Evolutionary conservation across 2,329 filamentous ascomycete genomes (phyloP), one percentile per base, ranked within the genome.

Genomic region (Trichophyton simii): DNA sequence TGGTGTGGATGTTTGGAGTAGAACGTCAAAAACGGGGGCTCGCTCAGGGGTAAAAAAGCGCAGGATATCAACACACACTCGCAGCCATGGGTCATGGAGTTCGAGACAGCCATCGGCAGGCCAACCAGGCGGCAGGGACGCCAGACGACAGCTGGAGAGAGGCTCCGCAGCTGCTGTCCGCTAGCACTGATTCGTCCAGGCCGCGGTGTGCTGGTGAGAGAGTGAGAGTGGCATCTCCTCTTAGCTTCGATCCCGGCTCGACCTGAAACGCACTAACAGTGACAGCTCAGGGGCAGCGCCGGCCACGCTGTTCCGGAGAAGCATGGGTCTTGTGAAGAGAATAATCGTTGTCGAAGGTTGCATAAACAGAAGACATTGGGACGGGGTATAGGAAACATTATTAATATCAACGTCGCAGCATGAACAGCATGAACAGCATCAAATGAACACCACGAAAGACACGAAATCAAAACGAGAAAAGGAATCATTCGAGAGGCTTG

Each of bases 241-340:
- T 55, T 28, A 55, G 50, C 50, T 36, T 55, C 50, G 28, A 20
- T n/a, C 31, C 50, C 28, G 28, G 50, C 28, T 20, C 46, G 28
- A 34, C 31, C 52, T 55, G 52, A 55, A 55, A 55, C 52, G 28
- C 52, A 55, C 52, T 55, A 55, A 55, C 46, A 52, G 9, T 22
- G 20, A 55, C 31, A 31, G 18, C 25, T 31, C 52, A 55, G 31
- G 52, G 52, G 52, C 11, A 34, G 8, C 52, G 15, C 4, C n/a
- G 52, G 52, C 20, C 8, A 28, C 54, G 36, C 22, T 15, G 42
- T 59, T 61, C 22, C 57, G 25, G 7, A 42, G 58, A 38, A 38
- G 42, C 25, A n/a, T 31, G 50, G 22, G 8, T 55, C 8, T 13
- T 9, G 11, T 52, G 46, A 52, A 52, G 46, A 52, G 3, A 20